These are phyloP conservation scores for Ciborinia camelliae DNA, from an alignment of 2,329 filamentous ascomycete species.

Conservation along the genomic window DNA sequence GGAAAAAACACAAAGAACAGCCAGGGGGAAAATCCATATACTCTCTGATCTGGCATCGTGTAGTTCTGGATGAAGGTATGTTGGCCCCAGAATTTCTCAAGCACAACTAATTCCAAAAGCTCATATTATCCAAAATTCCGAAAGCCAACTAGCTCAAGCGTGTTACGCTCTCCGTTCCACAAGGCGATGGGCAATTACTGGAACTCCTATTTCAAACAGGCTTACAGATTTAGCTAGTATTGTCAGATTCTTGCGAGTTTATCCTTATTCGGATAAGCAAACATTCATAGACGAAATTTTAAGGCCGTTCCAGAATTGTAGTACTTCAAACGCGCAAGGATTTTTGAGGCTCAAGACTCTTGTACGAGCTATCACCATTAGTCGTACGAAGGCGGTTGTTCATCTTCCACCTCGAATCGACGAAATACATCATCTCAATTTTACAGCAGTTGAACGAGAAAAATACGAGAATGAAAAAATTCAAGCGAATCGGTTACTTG, in stretches of 20 bases:
- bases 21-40: too few species aligned
- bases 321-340: too few species aligned
- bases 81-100: background rate
- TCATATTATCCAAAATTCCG: constrained; percentile 48
- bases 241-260: constrained; percentile 30
- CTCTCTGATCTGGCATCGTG: constrained; percentile 42
- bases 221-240: constrained; percentile 36
- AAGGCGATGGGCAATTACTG: constrained; percentile 39
- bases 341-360: too few species aligned
- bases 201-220: constrained; percentile 36
- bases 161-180: constrained; percentile 43
- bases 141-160: constrained; percentile 45
- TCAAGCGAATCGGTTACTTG: constrained; percentile 34
- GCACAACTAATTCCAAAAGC: constrained; percentile 37
- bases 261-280: constrained; percentile 24
- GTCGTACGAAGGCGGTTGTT: too few species aligned
- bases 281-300: constrained; percentile 37
- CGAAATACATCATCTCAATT: constrained; percentile 38
- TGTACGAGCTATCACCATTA: too few species aligned
- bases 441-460: constrained; percentile 39
- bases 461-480: constrained; percentile 39
- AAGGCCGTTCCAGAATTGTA: too few species aligned
- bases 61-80: constrained; percentile 47
- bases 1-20: too few species aligned
- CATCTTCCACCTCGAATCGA: too few species aligned